Conservation (phyloP, 2,329 filamentous ascomycete species). For the Gaeumannomyces tritici region DNA sequence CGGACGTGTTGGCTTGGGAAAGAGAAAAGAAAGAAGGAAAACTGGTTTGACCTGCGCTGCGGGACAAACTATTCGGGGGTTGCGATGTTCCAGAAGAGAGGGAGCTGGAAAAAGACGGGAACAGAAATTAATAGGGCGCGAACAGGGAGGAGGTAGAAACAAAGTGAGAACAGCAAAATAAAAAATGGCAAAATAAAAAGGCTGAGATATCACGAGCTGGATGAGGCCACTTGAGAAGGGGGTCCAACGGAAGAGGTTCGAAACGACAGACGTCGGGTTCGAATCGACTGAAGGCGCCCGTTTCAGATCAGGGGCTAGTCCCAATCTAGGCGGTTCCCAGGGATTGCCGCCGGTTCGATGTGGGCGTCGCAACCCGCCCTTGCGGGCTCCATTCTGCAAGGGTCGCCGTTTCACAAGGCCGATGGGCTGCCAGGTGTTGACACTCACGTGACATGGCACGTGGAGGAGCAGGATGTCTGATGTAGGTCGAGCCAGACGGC, state of each 20-base stretch:
- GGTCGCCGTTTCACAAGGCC: not conserved
- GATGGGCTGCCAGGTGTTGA: not conserved
- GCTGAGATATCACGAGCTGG: not conserved
- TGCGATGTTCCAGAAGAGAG: not conserved
- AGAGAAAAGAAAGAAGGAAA: constrained; percentile 2
- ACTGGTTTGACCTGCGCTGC: constrained; percentile 7
- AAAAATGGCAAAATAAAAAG: not conserved
- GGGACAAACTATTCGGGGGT: constrained; percentile 6
- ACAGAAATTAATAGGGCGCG: not conserved
- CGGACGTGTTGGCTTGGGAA: constrained; percentile 3
- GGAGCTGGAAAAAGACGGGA: constrained; percentile 2
- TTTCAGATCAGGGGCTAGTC: constrained; percentile 1
- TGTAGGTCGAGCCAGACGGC: too few species aligned
- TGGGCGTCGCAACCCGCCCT: not conserved
- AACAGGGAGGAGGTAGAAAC: constrained; percentile 1
- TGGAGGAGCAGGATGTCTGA: not conserved
- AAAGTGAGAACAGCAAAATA: not conserved
- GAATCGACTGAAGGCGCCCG: not conserved
- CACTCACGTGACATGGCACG: not conserved
- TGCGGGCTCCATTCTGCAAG: not conserved
- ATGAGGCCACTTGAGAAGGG: not conserved
- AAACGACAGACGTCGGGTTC: constrained; percentile 19
- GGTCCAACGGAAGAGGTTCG: constrained; percentile 8
- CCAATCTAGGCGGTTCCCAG: not conserved
- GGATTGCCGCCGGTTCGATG: too few species aligned